Conservation (phyloP, 2,329 filamentous ascomycete species). For the Didymella sp. region DNA sequence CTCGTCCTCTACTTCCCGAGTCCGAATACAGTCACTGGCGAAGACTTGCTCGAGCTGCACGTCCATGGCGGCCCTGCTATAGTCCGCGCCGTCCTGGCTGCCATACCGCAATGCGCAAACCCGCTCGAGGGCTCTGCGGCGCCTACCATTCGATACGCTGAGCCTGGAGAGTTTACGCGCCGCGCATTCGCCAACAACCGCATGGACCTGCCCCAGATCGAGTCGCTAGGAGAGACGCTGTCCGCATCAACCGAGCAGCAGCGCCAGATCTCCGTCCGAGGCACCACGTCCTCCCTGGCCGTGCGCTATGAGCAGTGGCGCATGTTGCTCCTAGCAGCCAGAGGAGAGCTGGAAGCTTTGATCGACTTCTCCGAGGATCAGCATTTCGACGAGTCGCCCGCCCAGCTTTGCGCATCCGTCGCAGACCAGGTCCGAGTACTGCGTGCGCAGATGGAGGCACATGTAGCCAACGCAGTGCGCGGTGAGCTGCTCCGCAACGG, state of each 20-base stretch:
- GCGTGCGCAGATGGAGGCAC: conserved; percentile 67
- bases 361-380: conserved; percentile 99
- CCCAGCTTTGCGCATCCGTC: conserved; percentile 74
- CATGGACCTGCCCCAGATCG: conserved; percentile 83
- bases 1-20: conserved; percentile 82
- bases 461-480: conserved; percentile 78
- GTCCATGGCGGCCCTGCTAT: conserved; percentile 92
- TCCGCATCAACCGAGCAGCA: conserved; percentile 87
- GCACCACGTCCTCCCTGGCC: conserved; percentile 72
- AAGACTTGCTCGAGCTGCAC: conserved; percentile 91
- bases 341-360: conserved; percentile 90
- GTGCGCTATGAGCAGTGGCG: conserved; percentile 85
- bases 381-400: conserved; percentile 88
- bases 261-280: conserved; percentile 82
- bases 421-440: conserved; percentile 68
- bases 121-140: neutral
- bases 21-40: conserved; percentile 86
- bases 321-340: conserved; percentile 74
- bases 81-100: conserved; percentile 81
- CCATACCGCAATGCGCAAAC: conserved; percentile 67
- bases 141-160: conserved; percentile 76
- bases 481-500: conserved; percentile 85
- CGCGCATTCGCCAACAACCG: conserved; percentile 88
- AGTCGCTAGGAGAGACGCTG: conserved; percentile 67
- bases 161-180: conserved; percentile 93